These are phyloP conservation scores for Bretschneidera sinensis DNA, from an alignment of 345 rosid species.

Conservation along the genomic window DNA sequence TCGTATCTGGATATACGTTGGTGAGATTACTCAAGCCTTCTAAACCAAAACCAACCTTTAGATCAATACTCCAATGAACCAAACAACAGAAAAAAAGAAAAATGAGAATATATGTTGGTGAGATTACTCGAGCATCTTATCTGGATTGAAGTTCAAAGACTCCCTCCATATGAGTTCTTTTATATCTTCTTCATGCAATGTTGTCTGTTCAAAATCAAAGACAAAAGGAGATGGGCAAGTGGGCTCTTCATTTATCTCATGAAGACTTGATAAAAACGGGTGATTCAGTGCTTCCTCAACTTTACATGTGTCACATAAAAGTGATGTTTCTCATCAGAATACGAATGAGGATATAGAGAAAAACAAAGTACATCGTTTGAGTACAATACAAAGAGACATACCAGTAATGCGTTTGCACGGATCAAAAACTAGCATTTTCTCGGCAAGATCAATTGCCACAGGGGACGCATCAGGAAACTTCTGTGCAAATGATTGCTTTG, in stretches of 20 bases:
- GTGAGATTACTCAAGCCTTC: too few species aligned
- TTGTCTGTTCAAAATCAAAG: slow-evolving; percentile 69
- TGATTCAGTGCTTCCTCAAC: slow-evolving; percentile 82
- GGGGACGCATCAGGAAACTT: slow-evolving; percentile 62
- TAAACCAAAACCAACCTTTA: too few species aligned
- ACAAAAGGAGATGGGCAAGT: slow-evolving; percentile 55
- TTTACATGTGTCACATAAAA: slow-evolving; percentile 17
- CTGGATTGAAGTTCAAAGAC: slow-evolving; percentile 52
- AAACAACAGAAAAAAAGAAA: slow-evolving; percentile 3
- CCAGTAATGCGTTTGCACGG: slow-evolving; percentile 85
- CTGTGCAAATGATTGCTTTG: slow-evolving; percentile 60
- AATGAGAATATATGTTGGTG: not conserved
- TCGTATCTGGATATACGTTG: too few species aligned
- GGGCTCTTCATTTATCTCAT: slow-evolving; percentile 92
- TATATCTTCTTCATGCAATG: slow-evolving; percentile 69
- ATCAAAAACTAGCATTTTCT: slow-evolving; percentile 80
- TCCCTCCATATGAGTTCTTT: slow-evolving; percentile 76
- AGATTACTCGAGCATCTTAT: slow-evolving; percentile 30
- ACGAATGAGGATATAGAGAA: not conserved
- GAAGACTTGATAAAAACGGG: slow-evolving; percentile 74
- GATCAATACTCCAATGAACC: slow-evolving; percentile 5
- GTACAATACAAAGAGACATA: slow-evolving; percentile 21
- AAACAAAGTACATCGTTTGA: too few species aligned
- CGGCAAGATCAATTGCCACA: slow-evolving; percentile 72
- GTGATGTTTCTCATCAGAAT: slow-evolving; percentile 7